phyloP scores from a whole-genome alignment of 208 protist genomes.

The Acanthamoeba healyi region DNA sequence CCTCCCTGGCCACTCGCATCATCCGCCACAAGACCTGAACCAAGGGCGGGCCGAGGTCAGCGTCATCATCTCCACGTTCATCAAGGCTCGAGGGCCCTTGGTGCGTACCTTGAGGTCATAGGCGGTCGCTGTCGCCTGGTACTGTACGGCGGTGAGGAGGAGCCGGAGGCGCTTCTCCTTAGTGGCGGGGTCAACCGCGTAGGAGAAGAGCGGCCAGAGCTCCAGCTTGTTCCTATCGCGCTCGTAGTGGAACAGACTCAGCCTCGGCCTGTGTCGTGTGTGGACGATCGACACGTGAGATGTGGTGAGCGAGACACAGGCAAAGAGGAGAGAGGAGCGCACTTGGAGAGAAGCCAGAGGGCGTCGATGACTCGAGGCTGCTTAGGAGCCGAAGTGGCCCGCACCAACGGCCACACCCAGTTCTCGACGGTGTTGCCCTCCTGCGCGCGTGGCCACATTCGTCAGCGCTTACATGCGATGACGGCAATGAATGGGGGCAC shows the following conservation, averaged over 20 bases:
- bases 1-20: neutral
- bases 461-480: no score
- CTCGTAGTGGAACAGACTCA: constrained; percentile 20
- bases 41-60: neutral
- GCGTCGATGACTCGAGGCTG: neutral
- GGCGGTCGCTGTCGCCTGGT: neutral
- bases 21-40: neutral
- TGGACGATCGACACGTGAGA: no score
- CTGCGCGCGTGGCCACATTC: no score
- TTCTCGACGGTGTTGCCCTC: neutral
- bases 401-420: constrained; percentile 10
- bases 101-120: constrained; percentile 20
- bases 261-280: neutral
- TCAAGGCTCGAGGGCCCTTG: no score
- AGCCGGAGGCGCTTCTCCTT: neutral
- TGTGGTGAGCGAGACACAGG: no score
- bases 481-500: no score
- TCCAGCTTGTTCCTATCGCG: neutral
- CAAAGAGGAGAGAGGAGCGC: no score
- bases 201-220: constrained; percentile 39
- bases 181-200: neutral
- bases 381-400: neutral
- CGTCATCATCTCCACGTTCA: neutral
- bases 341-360: constrained; percentile 30
- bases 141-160: neutral